phyloP scores from a whole-genome alignment of 441 rosid species.

The Aleurites moluccanus region DNA sequence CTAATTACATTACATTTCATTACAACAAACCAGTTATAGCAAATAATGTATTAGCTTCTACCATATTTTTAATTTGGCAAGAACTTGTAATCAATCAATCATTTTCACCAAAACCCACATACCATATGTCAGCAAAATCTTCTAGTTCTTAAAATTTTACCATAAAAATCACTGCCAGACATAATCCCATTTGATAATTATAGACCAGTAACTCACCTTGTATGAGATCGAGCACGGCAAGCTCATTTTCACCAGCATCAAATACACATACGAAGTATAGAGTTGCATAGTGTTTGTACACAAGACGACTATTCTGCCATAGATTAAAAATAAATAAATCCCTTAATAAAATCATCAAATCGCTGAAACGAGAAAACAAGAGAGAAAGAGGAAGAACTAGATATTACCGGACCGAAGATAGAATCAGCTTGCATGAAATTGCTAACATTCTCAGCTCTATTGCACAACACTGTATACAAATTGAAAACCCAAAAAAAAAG shows the following conservation, averaged over 20 bases:
- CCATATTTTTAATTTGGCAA: not conserved
- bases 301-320: slow-evolving; percentile 73
- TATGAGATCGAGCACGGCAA: slow-evolving; percentile 92
- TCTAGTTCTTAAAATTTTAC: not conserved
- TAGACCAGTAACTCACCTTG: slow-evolving; percentile 48
- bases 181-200: not conserved
- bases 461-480: slow-evolving; percentile 56
- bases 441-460: slow-evolving; percentile 92
- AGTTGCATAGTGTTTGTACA: slow-evolving; percentile 91
- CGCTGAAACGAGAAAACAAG: not conserved
- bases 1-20: too few relatives aligned
- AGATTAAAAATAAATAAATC: not conserved
- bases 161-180: not conserved
- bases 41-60: not conserved
- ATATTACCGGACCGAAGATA: slow-evolving; percentile 81
- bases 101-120: slow-evolving; percentile 8
- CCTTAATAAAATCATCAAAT: not conserved
- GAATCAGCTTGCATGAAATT: slow-evolving; percentile 81
- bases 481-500: slow-evolving; percentile 16
- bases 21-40: too few relatives aligned
- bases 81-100: not conserved
- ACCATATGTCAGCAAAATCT: not conserved
- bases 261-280: slow-evolving; percentile 81
- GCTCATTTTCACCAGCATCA: slow-evolving; percentile 90
- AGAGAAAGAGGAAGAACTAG: not conserved